A percentile compares a stretch with the other conserved stretches of the same genome.
phyloP scores from a whole-genome alignment of 2,329 filamentous ascomycete species.

The Colletotrichum incanum region DNA sequence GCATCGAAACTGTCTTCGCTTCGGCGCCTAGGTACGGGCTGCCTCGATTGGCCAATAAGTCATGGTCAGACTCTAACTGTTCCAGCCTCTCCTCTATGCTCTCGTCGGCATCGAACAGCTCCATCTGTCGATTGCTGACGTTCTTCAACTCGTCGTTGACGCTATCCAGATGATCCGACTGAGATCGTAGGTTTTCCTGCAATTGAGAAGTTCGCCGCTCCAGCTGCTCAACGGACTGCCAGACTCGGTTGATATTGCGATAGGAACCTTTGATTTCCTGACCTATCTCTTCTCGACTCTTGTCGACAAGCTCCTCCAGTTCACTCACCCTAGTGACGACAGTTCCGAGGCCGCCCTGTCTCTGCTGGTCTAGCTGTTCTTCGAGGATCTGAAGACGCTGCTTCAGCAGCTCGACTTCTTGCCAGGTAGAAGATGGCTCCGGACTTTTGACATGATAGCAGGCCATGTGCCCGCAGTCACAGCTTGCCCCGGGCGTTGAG shows the following conservation, averaged over 20 bases:
- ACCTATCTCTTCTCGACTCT: conserved; percentile 65
- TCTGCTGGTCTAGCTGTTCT: conserved; percentile 57
- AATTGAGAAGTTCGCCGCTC: conserved; percentile 55
- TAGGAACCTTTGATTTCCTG: conserved; percentile 70
- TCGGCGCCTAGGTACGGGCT: conserved; percentile 29
- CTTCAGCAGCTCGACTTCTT: conserved; percentile 65
- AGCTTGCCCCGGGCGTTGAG: conserved; percentile 67
- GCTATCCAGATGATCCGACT: conserved; percentile 59
- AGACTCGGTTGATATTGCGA: conserved; percentile 68
- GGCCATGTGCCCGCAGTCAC: conserved; percentile 73
- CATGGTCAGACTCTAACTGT: conserved; percentile 59
- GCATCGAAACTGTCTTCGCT: not conserved
- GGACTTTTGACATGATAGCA: conserved; percentile 71
- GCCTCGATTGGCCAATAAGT: conserved; percentile 18
- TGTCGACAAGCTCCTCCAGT: conserved; percentile 70
- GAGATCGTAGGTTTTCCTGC: conserved; percentile 56
- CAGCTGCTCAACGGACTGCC: conserved; percentile 66
- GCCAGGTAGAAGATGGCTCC: conserved; percentile 59
- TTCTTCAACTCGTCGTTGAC: conserved; percentile 61
- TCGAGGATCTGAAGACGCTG: conserved; percentile 63
- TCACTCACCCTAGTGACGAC: conserved; percentile 63
- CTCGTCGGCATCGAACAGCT: conserved; percentile 66
- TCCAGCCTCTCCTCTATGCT: conserved; percentile 70
- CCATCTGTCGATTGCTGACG: conserved; percentile 64
- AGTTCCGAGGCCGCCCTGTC: conserved; percentile 55